phyloP scores from a whole-genome alignment of 345 rosid species.

The Gossypium anomalum region DNA sequence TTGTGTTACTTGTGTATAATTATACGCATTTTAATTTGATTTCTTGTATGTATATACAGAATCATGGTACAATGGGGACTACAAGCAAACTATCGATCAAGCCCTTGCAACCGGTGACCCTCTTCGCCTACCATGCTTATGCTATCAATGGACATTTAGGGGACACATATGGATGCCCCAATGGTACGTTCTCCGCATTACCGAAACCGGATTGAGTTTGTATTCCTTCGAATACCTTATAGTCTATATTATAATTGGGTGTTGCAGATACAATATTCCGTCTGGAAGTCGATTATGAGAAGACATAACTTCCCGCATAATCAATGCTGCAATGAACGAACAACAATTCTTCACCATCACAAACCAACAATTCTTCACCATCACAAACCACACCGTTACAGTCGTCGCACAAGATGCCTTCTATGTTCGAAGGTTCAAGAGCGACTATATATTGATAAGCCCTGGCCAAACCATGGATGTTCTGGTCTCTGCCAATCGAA shows the following conservation, averaged over 20 bases:
- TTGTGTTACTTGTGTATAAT: neutral
- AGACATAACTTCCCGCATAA: conserved; percentile 27
- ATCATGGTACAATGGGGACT: conserved; percentile 20
- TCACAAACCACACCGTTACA: conserved; percentile 20
- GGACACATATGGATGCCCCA: conserved; percentile 21
- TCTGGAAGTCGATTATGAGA: conserved; percentile 20
- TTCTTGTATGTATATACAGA: conserved; percentile 5
- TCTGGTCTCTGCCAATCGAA: conserved; percentile 21
- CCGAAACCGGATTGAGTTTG: neutral
- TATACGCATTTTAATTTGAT: neutral
- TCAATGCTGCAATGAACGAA: conserved; percentile 24
- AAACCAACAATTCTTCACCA: conserved; percentile 22
- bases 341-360: conserved; percentile 27
- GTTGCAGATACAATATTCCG: conserved; percentile 22
- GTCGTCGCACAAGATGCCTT: conserved; percentile 29
- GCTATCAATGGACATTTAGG: conserved; percentile 35
- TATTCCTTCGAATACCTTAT: neutral
- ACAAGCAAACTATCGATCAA: neutral
- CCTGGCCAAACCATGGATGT: conserved; percentile 37
- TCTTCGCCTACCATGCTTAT: conserved; percentile 8
- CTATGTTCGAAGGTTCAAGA: conserved; percentile 19
- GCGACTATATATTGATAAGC: conserved; percentile 15
- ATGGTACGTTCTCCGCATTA: conserved; percentile 8
- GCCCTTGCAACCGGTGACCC: neutral
- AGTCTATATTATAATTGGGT: too few relatives aligned